Conservation (phyloP, 2,329 filamentous ascomycete genomes). For the Chaetomiaceae sp. region DNA sequence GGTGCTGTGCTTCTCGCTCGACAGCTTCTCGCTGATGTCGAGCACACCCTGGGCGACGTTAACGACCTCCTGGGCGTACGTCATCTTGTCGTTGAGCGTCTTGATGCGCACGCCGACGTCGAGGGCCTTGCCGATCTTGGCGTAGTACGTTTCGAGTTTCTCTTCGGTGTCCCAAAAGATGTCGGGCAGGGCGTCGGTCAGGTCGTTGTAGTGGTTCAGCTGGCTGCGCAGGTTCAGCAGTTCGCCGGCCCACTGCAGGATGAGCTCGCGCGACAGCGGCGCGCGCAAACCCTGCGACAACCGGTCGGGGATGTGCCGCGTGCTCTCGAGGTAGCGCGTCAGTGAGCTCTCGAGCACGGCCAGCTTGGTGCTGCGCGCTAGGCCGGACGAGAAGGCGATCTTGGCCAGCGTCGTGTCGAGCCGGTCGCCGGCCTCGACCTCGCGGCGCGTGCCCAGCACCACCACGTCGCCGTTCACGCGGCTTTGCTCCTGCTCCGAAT, state of each 20-base stretch:
- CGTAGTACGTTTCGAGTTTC: constrained; percentile 89
- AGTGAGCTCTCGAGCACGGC: constrained; percentile 83
- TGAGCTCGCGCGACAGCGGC: constrained; percentile 64
- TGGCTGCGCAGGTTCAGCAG: constrained; percentile 83
- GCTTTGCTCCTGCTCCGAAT: constrained; percentile 65
- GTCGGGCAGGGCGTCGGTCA: constrained; percentile 91
- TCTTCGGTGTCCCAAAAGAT: constrained; percentile 96
- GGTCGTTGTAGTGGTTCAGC: constrained; percentile 91
- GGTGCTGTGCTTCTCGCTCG: constrained; percentile 84
- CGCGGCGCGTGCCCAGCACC: constrained; percentile 69
- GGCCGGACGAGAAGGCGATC: constrained; percentile 90
- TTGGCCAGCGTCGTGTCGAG: constrained; percentile 72
- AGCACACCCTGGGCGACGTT: constrained; percentile 86
- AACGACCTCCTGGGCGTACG: constrained; percentile 94
- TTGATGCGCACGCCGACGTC: constrained; percentile 90
- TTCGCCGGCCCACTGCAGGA: constrained; percentile 89
- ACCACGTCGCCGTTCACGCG: constrained; percentile 83
- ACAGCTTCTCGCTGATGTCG: constrained; percentile 78
- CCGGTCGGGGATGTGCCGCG: constrained; percentile 71
- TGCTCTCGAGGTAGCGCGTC: constrained; percentile 79
- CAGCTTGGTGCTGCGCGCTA: constrained; percentile 88
- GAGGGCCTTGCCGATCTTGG: constrained; percentile 81
- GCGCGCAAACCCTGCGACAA: constrained; percentile 56
- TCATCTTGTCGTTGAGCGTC: constrained; percentile 92
- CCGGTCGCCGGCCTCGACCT: constrained; percentile 39